A percentile compares a stretch with the other conserved stretches of the same genome.
phyloP scores from a whole-genome alignment of 2,329 filamentous ascomycete genomes.

The Penicillium brevicompactum region DNA sequence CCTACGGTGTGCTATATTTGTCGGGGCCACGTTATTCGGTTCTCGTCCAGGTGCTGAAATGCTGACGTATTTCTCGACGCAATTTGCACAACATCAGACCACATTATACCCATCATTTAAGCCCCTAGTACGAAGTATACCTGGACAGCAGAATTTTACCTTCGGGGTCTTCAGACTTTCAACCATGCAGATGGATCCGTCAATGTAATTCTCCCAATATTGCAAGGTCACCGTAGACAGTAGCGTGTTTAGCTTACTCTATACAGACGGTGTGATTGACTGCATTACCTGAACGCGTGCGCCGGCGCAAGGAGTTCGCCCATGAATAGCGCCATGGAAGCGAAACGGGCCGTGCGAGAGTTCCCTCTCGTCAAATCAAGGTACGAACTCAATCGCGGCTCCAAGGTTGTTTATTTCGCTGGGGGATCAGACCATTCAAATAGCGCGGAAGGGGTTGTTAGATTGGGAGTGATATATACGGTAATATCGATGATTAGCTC shows the following conservation, averaged over 20 bases:
- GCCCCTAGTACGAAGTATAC: background rate
- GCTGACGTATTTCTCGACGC: background rate
- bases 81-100: background rate
- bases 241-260: no score
- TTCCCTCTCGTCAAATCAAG: background rate
- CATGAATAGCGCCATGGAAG: background rate
- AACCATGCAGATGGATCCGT: no score
- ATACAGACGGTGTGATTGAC: slow-evolving; percentile 1
- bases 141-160: no score
- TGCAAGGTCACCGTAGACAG: no score
- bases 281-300: background rate
- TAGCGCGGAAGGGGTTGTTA: background rate
- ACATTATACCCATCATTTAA: background rate
- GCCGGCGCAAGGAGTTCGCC: background rate
- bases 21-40: slow-evolving; percentile 5
- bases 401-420: background rate
- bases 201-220: no score
- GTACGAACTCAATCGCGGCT: slow-evolving; percentile 13
- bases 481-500: background rate
- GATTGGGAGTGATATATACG: background rate
- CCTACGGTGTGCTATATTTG: background rate
- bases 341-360: slow-evolving; percentile 15
- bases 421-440: background rate
- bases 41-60: background rate
- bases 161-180: no score